These are phyloP conservation scores for Paraconiothyrium brasiliense DNA, from an alignment of 2,329 filamentous ascomycete genomes.

Conservation along the genomic window DNA sequence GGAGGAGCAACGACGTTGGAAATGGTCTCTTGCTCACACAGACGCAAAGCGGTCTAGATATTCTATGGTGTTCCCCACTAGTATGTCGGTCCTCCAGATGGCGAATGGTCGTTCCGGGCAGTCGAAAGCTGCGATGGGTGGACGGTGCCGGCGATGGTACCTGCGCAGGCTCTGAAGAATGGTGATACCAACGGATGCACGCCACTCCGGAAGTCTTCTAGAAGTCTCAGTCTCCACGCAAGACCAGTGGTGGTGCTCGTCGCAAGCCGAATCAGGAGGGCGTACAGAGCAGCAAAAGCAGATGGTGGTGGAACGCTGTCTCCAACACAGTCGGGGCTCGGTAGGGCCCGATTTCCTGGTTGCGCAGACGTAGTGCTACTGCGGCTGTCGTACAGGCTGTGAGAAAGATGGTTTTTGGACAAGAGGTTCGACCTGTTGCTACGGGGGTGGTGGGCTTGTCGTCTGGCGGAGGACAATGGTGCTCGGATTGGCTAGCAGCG, in stretches of 20 bases:
- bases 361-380: conserved; percentile 59
- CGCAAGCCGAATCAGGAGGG: conserved; percentile 49
- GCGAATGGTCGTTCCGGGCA: conserved; percentile 38
- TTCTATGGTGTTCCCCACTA: conserved; percentile 42
- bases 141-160: conserved; percentile 46
- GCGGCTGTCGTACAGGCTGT: conserved; percentile 49
- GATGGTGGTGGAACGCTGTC: conserved; percentile 48
- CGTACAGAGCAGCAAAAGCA: conserved; percentile 52
- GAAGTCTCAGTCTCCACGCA: conserved; percentile 52
- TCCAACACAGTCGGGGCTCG: conserved; percentile 47
- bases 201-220: conserved; percentile 54
- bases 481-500: conserved; percentile 37
- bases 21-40: conserved; percentile 40
- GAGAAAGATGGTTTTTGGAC: conserved; percentile 45
- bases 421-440: conserved; percentile 40
- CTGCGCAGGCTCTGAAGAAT: conserved; percentile 45
- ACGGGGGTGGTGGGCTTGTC: conserved; percentile 41
- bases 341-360: conserved; percentile 56
- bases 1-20: conserved; percentile 44
- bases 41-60: conserved; percentile 37
- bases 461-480: conserved; percentile 30
- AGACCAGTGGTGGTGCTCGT: conserved; percentile 50
- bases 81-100: conserved; percentile 40
- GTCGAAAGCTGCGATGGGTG: conserved; percentile 37
- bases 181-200: conserved; percentile 57